Conservation (phyloP, 148 eudicot genomes). For the Fagopyrum esculentum region DNA sequence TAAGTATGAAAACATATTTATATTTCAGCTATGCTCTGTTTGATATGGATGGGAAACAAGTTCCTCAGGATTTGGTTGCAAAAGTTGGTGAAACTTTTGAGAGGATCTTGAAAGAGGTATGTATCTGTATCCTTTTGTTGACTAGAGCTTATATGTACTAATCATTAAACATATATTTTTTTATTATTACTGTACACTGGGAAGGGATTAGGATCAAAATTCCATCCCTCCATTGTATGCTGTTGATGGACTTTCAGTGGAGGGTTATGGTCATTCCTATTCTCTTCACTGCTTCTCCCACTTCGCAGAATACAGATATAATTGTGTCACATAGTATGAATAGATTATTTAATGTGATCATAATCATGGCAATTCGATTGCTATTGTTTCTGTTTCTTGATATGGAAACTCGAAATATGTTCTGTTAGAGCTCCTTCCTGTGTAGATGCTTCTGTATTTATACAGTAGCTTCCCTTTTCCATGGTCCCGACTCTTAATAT, state of each 20-base stretch:
- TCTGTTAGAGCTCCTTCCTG: background rate
- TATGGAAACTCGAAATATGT: background rate
- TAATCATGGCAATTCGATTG: background rate
- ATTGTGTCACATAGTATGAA: background rate
- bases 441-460: background rate
- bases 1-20: background rate
- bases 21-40: constrained; percentile 82
- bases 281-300: constrained; percentile 2
- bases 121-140: background rate
- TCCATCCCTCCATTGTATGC: background rate
- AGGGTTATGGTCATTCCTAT: constrained; percentile 11
- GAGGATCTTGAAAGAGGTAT: constrained; percentile 70
- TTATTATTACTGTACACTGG: background rate
- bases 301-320: background rate
- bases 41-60: constrained; percentile 94
- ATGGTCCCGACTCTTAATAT: background rate
- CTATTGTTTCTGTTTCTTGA: background rate
- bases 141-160: background rate
- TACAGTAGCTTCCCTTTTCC: background rate
- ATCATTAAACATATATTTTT: background rate
- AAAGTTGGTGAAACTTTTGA: constrained; percentile 87
- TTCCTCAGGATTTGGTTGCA: constrained; percentile 72
- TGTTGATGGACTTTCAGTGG: constrained; percentile 6
- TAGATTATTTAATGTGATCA: background rate
- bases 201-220: constrained; percentile 1